Conservation (phyloP, 2,329 filamentous ascomycete genomes). For the Ophiostoma triangulosporum region DNA sequence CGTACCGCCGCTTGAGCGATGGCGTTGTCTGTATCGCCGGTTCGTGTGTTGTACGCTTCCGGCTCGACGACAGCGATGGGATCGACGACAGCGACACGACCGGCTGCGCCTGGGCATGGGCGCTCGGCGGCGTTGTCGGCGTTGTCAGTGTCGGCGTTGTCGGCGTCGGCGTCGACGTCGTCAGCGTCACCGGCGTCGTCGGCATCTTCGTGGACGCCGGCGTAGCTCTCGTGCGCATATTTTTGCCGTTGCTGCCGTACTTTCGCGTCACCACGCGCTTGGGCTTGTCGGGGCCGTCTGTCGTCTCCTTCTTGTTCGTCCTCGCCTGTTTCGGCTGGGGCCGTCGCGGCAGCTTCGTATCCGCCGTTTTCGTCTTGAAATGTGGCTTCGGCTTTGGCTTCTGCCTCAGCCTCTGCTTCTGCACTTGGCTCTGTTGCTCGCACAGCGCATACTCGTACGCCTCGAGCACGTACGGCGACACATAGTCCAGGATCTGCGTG, state of each 20-base stretch:
- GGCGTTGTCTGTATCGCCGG: background rate
- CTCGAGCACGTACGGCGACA: slow-evolving; percentile 42
- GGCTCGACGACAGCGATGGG: background rate
- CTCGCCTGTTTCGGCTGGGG: background rate
- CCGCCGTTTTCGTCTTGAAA: background rate
- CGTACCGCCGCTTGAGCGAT: background rate
- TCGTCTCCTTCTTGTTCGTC: background rate
- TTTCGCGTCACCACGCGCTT: background rate
- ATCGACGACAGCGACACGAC: background rate
- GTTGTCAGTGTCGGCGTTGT: background rate
- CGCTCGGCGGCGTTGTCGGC: background rate
- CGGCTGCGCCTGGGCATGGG: background rate
- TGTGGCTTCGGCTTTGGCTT: background rate
- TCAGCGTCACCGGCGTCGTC: too few relatives aligned
- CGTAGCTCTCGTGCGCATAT: too few relatives aligned
- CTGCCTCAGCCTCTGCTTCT: background rate
- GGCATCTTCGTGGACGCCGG: too few relatives aligned
- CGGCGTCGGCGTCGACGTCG: background rate
- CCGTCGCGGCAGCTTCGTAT: too few relatives aligned
- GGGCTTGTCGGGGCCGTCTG: background rate
- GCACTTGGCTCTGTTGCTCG: slow-evolving; percentile 24
- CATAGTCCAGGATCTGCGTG: slow-evolving; percentile 40
- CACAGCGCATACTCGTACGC: slow-evolving; percentile 39
- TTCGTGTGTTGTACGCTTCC: background rate
- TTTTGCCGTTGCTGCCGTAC: too few relatives aligned